Base-by-base conservation (phyloP, 1,139 yeast genomes). In the Oligophagozyma castellii region DNA sequence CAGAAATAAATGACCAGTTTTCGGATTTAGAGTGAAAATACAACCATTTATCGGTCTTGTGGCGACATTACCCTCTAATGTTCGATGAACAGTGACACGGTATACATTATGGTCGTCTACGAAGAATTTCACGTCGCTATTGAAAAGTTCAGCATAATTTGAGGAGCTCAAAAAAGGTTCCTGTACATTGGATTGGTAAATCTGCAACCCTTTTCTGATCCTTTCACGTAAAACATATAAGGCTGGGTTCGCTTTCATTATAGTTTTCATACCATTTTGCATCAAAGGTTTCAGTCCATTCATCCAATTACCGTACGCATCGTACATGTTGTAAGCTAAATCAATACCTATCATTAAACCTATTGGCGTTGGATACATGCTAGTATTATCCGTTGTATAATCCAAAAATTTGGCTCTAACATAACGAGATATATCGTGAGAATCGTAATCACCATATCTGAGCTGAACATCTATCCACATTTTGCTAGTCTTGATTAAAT, bases 291-390 rank as follows among this genome's bases (percentile, higher is more conserved):
- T 92, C 53, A 89, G 59, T 1, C 96, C 96, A 3, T 93, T 89
- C 59, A 89, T 80, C 96, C 98, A 92, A 45, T 83, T 84, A 20
- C 98, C 99, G 54, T 83, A 92, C 0, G 93, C 89, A 53, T 84
- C 95, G 49, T 81, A 84, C 77, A 84, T 80, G 53, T 89, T 89
- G 53, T 92, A 92, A 0, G 98, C 95, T 43, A 92, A 63, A 55
- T 92, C 99, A 39, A 92, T 68, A 16, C 93, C 94, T 29, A 92
- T 67, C 65, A 89, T 71, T 4, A 81, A 65, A 38, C 99, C 99
- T 0, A 95, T 81, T 2, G 95, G 86, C 0, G 94, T 77, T 3
- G 98, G 98, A 48, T 92, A 92, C 30, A 77, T 65, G 42, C 89
- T 77, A 5, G 78, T 65, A 35, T 73, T 79, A 48, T 89, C 98